A percentile compares a stretch with the other conserved stretches of the same genome.
Conservation (phyloP, 352 stramenopile species). For the Phytopythium ostracodes region DNA sequence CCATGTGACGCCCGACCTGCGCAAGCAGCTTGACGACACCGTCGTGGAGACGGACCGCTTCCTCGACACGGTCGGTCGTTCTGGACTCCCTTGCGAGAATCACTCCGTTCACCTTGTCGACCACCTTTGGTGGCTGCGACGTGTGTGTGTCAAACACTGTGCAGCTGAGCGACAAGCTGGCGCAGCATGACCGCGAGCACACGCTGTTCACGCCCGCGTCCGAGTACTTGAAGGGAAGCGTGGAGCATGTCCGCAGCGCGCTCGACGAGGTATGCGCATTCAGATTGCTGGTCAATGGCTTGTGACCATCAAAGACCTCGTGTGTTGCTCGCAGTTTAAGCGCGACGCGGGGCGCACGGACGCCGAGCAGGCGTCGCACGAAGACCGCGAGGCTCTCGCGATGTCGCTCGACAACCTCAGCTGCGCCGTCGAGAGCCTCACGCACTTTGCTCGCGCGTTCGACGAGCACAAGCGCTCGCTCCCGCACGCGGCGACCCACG, state of each 20-base stretch:
- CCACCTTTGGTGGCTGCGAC: neutral
- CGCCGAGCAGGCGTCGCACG: neutral
- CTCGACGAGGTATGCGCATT: neutral
- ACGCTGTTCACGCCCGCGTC: neutral
- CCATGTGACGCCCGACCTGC: neutral
- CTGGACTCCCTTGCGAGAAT: neutral
- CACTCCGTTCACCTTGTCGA: neutral
- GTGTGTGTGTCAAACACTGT: neutral
- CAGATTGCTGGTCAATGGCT: neutral
- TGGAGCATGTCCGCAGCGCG: neutral
- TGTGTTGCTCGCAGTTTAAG: neutral
- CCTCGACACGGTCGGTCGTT: neutral
- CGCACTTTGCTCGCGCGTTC: constrained; percentile 1
- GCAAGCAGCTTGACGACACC: neutral
- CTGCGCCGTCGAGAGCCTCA: constrained; percentile 4
- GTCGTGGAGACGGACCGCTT: neutral
- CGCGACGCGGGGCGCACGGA: neutral
- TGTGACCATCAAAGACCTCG: neutral
- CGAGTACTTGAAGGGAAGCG: neutral
- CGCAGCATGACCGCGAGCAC: neutral
- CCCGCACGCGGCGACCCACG: neutral
- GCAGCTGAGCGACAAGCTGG: constrained; percentile 1
- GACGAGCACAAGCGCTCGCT: neutral
- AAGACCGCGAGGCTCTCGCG: constrained; percentile 6
- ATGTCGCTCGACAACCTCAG: neutral